phyloP scores from a whole-genome alignment of 176 grass and related monocot genomes.

The Canna indica region DNA sequence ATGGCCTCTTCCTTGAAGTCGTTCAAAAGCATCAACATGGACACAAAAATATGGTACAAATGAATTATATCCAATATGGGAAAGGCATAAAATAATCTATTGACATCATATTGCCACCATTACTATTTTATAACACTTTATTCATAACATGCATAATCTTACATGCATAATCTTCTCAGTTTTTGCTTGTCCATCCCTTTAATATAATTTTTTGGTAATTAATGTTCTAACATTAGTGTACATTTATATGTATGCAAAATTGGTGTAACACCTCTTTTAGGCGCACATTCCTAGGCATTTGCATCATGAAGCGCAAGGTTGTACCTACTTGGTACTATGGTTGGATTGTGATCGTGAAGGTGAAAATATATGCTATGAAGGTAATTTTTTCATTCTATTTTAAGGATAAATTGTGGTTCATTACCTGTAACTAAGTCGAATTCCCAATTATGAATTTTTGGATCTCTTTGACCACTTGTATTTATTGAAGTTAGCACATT shows the following conservation, averaged over 20 bases:
- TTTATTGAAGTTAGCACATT: too few species aligned
- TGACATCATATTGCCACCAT: neutral
- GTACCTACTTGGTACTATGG: constrained; percentile 75
- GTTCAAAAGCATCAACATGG: too few species aligned
- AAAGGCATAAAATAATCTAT: too few species aligned
- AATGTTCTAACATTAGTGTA: neutral
- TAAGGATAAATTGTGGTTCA: neutral
- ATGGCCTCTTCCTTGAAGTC: too few species aligned
- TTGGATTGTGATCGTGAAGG: constrained; percentile 96
- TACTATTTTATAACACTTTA: neutral
- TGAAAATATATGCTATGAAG: constrained; percentile 99
- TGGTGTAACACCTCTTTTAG: constrained; percentile 28
- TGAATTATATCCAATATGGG: too few species aligned
- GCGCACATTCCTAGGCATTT: constrained; percentile 91
- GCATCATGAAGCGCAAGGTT: constrained; percentile 79
- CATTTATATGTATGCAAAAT: constrained; percentile 2
- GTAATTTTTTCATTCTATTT: constrained; percentile 20
- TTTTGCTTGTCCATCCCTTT: neutral
- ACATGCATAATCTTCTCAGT: neutral
- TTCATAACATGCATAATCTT: neutral
- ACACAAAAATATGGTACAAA: too few species aligned
- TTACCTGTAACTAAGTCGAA: neutral
- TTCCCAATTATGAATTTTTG: too few species aligned
- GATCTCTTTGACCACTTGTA: too few species aligned
- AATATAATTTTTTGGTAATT: too few species aligned